These are phyloP conservation scores for Penicillium herquei DNA, from an alignment of 495 filamentous ascomycete genomes.

Conservation along the genomic window DNA sequence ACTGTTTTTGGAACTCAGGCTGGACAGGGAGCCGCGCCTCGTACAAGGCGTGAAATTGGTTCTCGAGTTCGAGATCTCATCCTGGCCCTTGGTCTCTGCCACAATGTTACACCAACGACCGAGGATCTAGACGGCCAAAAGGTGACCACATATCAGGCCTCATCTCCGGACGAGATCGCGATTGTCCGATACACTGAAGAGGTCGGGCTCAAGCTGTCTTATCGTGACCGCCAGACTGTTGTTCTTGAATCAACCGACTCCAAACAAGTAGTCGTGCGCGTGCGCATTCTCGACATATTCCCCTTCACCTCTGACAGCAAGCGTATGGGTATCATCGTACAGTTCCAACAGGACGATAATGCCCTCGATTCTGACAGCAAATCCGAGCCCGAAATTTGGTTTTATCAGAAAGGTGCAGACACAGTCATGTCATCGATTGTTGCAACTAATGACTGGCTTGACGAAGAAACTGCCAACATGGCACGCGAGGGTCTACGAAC, in stretches of 20 bases:
- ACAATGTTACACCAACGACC: slow-evolving; percentile 93
- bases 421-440: slow-evolving; percentile 97
- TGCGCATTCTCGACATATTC: slow-evolving; percentile 89
- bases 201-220: slow-evolving; percentile 79
- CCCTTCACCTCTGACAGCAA: slow-evolving; percentile 98
- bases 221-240: slow-evolving; percentile 85
- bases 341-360: slow-evolving; percentile 60
- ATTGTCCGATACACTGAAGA: slow-evolving; percentile 95
- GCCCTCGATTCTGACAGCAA: slow-evolving; percentile 29
- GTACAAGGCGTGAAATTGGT: slow-evolving; percentile 89
- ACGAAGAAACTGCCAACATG: slow-evolving; percentile 99
- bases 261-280: slow-evolving; percentile 75
- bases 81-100: slow-evolving; percentile 87
- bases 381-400: slow-evolving; percentile 80
- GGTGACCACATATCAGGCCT: slow-evolving; percentile 91
- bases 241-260: slow-evolving; percentile 75
- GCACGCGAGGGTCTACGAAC: slow-evolving; percentile 94
- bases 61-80: slow-evolving; percentile 88
- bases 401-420: slow-evolving; percentile 98
- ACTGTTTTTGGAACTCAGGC: slow-evolving; percentile 59
- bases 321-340: slow-evolving; percentile 95
- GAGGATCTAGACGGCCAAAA: slow-evolving; percentile 76
- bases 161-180: slow-evolving; percentile 96
- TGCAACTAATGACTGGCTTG: slow-evolving; percentile 93
- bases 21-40: slow-evolving; percentile 60